Base-by-base conservation (phyloP, 2,329 filamentous ascomycete genomes). In the Spiromastix sp. region DNA sequence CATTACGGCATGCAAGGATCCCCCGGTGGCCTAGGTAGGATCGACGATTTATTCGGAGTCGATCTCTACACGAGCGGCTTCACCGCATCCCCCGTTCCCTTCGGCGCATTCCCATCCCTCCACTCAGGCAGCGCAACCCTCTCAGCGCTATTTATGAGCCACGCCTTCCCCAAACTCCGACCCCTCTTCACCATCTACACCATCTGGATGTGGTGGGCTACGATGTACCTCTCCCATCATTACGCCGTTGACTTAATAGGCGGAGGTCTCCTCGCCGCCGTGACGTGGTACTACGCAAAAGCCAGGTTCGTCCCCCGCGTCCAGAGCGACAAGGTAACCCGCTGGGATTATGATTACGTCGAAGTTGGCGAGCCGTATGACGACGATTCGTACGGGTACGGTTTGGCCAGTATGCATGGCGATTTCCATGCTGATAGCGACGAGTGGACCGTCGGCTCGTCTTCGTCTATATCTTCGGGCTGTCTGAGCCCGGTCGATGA, bases 221-320 rank as follows among this genome's bases (percentile, higher is more conserved):
- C 89, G 48, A 94, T 96, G 85, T 95, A 96, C 56, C 74, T 96
- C 34, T 93, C 85, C 52, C 89, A 96, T 62, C 89, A 96, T 65
- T 96, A 96, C 56, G 89, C 87, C 20, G 82, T 96, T 26, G 89
- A 96, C 58, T 70, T 96, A 33, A 85, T 95, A 17, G 85, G 75
- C 22, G 89, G 89, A 47, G 85, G 81, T 55, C 68, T 94, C 33
- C 61, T 85, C 40, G 81, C 85, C 16, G 79, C 79, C 9, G 67
- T 81, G 33, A 77, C 81, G 39, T 96, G 85, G 68, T 93, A 89
- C 63, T 75, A 85, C 42, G 76, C 82, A 38, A 83, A 84, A 54
- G 74, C 79, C 27, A 77, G 79, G 40, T 94, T 85, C 66, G 63
- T 96, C 28, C 87, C 89, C 3, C 77, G 81, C 41, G 70, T 84